These are phyloP conservation scores for Anethum foeniculum DNA, from an alignment of 140 eudicot species.

Conservation along the genomic window DNA sequence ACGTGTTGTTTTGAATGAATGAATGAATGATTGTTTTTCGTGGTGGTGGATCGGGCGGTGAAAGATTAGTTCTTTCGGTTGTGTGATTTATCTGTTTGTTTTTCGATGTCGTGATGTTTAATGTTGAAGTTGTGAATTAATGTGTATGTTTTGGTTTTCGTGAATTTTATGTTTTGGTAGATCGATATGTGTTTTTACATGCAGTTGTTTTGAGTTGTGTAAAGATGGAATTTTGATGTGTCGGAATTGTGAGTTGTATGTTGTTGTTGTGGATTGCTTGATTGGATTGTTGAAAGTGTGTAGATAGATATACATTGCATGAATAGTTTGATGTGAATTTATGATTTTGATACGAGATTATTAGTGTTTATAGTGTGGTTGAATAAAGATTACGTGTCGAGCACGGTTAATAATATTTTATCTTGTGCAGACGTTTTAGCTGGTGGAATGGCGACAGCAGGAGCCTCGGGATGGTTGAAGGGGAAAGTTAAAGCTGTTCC, in stretches of 20 bases:
- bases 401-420: constrained; percentile 9
- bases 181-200: neutral
- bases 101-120: neutral
- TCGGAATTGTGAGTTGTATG: neutral
- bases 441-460: constrained; percentile 73
- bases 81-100: neutral
- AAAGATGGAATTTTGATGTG: neutral
- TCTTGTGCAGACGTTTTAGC: constrained; percentile 37
- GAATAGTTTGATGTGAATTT: neutral
- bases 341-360: neutral
- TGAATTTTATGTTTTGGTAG: neutral
- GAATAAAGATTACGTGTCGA: neutral
- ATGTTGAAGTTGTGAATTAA: neutral
- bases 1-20: neutral
- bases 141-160: neutral
- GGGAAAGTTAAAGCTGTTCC: constrained; percentile 90
- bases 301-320: neutral
- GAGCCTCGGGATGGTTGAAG: constrained; percentile 61
- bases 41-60: neutral
- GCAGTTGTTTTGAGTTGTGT: neutral
- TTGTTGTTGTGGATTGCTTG: neutral
- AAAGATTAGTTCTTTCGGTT: neutral
- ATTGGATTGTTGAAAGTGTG: neutral
- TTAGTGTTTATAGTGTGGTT: neutral
- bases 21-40: neutral